A percentile compares a stretch with the other conserved stretches of the same genome.
These are phyloP conservation scores for Geotrichum carabidarum DNA, from an alignment of 1,139 yeast genomes.

Conservation along the genomic window DNA sequence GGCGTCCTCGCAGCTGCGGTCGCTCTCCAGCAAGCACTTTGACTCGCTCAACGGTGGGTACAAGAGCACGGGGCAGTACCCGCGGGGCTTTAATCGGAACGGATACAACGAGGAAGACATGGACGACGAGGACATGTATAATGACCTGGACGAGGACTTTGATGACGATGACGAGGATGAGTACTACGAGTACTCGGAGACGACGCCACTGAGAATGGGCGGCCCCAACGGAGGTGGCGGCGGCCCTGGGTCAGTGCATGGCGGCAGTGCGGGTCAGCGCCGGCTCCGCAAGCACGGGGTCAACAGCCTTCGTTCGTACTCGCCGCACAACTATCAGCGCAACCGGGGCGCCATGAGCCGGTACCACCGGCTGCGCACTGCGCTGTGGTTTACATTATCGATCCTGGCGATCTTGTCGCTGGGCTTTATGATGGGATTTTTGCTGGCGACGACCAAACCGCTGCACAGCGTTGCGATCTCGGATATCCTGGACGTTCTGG, in stretches of 20 bases:
- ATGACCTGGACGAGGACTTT: slow-evolving; percentile 19
- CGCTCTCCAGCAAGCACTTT: slow-evolving; percentile 5
- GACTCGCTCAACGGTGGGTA: slow-evolving; percentile 4
- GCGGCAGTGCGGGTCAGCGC: neutral
- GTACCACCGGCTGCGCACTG: slow-evolving; percentile 28
- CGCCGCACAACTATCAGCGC: slow-evolving; percentile 36
- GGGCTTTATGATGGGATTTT: slow-evolving; percentile 78
- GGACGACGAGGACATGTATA: slow-evolving; percentile 29
- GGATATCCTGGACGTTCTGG: slow-evolving; percentile 65
- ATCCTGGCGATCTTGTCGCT: slow-evolving; percentile 34
- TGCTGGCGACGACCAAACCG: slow-evolving; percentile 82
- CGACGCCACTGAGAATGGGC: slow-evolving; percentile 29
- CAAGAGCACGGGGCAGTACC: slow-evolving; percentile 5
- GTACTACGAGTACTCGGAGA: slow-evolving; percentile 26
- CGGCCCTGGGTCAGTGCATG: neutral
- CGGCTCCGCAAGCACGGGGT: slow-evolving; percentile 14
- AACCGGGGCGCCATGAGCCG: slow-evolving; percentile 22
- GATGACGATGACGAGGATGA: slow-evolving; percentile 30
- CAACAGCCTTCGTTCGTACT: slow-evolving; percentile 23
- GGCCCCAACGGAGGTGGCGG: slow-evolving; percentile 4
- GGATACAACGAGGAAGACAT: slow-evolving; percentile 30
- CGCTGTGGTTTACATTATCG: slow-evolving; percentile 32
- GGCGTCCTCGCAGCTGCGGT: slow-evolving; percentile 6
- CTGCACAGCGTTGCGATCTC: slow-evolving; percentile 59
- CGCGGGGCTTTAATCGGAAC: slow-evolving; percentile 10